Conservation (phyloP, 2,329 filamentous ascomycete genomes). For the Dendrostoma leiphaemia region DNA sequence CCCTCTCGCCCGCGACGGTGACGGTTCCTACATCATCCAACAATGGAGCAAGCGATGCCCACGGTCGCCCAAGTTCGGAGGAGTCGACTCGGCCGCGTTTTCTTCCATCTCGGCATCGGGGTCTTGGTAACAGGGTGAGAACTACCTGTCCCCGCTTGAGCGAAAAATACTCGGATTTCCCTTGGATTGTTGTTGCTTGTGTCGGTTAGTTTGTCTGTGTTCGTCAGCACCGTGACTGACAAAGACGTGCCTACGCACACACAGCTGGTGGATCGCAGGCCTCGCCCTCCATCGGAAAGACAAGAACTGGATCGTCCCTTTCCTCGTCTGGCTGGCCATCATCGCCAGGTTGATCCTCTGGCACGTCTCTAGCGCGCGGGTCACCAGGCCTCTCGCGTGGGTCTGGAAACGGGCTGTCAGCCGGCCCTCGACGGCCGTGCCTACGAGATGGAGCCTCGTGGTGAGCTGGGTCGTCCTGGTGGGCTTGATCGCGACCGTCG, state of each 20-base stretch:
- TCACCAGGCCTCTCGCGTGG: slow-evolving; percentile 65
- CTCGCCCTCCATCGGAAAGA: slow-evolving; percentile 70
- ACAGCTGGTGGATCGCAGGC: slow-evolving; percentile 73
- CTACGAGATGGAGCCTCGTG: slow-evolving; percentile 62
- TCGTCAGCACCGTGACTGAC: too few relatives aligned
- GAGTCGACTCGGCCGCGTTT: neutral
- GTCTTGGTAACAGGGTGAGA: slow-evolving; percentile 4
- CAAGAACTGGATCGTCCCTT: slow-evolving; percentile 79
- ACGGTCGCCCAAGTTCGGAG: slow-evolving; percentile 1
- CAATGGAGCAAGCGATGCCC: neutral
- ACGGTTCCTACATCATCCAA: too few relatives aligned
- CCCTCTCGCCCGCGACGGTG: too few relatives aligned
- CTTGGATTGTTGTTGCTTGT: too few relatives aligned
- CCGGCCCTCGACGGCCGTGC: slow-evolving; percentile 60
- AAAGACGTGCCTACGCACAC: neutral
- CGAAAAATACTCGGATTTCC: too few relatives aligned
- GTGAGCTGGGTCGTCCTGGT: slow-evolving; percentile 64
- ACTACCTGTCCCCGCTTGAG: neutral
- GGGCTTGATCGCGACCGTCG: slow-evolving; percentile 71
- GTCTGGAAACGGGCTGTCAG: slow-evolving; percentile 67
- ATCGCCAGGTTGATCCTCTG: slow-evolving; percentile 72
- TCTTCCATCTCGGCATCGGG: neutral
- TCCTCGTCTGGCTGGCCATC: slow-evolving; percentile 76
- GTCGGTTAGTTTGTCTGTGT: too few relatives aligned
- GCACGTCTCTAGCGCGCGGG: slow-evolving; percentile 65